Conservation (phyloP, 1,284 basidiomycete genomes). For the Malassezia nana region DNA sequence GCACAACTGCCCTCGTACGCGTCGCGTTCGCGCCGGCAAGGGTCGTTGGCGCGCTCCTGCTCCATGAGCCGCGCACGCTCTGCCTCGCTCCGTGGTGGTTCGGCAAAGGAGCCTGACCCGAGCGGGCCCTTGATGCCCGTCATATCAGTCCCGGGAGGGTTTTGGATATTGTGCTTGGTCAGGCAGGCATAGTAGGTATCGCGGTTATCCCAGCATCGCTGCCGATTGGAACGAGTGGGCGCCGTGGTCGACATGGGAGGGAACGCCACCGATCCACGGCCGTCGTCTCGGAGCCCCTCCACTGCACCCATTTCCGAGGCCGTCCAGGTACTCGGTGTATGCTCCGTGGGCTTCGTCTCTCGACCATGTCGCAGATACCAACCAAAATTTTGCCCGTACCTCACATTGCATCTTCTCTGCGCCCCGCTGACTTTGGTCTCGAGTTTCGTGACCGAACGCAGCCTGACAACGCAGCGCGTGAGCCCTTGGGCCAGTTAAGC, state of each 20-base stretch:
- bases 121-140: slow-evolving; percentile 32
- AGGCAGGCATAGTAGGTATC: slow-evolving; percentile 44
- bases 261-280: not conserved
- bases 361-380: not conserved
- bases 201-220: slow-evolving; percentile 40
- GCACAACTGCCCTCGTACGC: slow-evolving; percentile 41
- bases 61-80: slow-evolving; percentile 19
- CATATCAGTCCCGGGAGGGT: slow-evolving; percentile 45
- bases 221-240: slow-evolving; percentile 31
- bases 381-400: not conserved
- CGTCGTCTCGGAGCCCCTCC: not conserved
- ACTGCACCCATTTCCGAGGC: not conserved
- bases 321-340: not conserved
- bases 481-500: not conserved
- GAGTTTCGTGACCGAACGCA: not conserved
- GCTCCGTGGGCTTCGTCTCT: not conserved
- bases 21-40: slow-evolving; percentile 29
- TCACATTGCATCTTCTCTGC: not conserved
- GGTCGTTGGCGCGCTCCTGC: slow-evolving; percentile 29
- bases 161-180: slow-evolving; percentile 25
- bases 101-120: slow-evolving; percentile 25
- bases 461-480: not conserved
- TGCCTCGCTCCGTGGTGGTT: slow-evolving; percentile 21
- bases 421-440: slow-evolving; percentile 5
- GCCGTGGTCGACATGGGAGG: slow-evolving; percentile 18